Evolutionary conservation across 768 basidiomycete genomes (phyloP), one percentile per base, ranked within the genome.

Genomic region (Amanita subjunquillea): DNA sequence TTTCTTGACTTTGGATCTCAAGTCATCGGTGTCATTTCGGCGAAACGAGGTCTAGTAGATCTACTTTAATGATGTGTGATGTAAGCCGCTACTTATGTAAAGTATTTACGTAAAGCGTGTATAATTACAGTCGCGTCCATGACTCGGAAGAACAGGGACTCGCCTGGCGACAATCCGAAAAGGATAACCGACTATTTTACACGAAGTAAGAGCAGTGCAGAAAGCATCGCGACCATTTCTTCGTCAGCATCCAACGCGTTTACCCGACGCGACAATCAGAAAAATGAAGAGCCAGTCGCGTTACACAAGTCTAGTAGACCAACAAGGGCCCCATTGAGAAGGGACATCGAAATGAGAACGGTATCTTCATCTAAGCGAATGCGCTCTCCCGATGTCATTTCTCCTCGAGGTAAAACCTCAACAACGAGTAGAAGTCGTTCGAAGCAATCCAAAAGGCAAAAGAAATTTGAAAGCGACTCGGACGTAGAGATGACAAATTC

Each of bases 21-120:
- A 59, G 80, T 82, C 6, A 69, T 74, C 6, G 82, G 74, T 10
- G 63, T 83, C 36, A 64, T 85, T 37, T 83, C 81, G 29, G 65
- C 77, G 6, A 64, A 66, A 8, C 67, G 65, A 27, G 65, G 62
- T 30, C 38, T 60, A 8, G 71, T 82, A 1, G 70, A 78, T 59
- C 56, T 80, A 37, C 12, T 37, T 5, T 29, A 17, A 17, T 17
- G 17, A 17, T 17, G 17, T 17, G 17, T 17, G 17, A 17, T 17
- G 17, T 17, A 17, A 17, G 17, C 17, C 17, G 17, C 17, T 17
- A 17, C 17, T 17, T 17, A 1, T 17, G 17, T 0, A n/a, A 37
- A 37, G 10, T 6, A 6, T 37, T 37, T 40, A 40, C 39, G 20
- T n/a, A 22, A 40, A 22, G 7, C 39, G 39, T 40, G n/a, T n/a